phyloP scores from a whole-genome alignment of 257 asterid species.

The Solanum raphanifolium region DNA sequence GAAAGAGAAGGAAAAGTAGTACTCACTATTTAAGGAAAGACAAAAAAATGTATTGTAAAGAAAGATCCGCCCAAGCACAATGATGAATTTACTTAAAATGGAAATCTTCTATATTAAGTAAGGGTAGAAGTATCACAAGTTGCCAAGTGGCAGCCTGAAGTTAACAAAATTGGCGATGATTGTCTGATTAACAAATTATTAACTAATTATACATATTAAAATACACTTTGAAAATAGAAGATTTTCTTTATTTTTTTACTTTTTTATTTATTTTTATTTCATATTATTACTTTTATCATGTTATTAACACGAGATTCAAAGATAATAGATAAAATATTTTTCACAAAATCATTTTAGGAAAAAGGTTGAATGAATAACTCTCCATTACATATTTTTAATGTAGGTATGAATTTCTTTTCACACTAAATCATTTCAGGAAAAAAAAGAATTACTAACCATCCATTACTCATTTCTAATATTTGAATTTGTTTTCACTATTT shows the following conservation, averaged over 20 bases:
- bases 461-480: neutral
- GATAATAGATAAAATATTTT: too few relatives aligned
- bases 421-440: neutral
- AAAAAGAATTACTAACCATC: neutral
- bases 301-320: neutral
- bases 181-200: neutral
- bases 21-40: neutral
- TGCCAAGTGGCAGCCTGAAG: neutral
- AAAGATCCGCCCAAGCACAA: neutral
- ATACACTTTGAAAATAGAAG: too few relatives aligned
- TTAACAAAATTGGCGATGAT: neutral
- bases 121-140: neutral
- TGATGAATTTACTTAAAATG: neutral
- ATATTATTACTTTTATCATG: neutral
- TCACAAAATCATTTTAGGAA: neutral
- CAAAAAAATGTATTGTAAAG: neutral
- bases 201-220: too few relatives aligned
- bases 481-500: neutral
- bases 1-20: neutral
- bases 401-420: neutral
- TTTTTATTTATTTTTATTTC: neutral
- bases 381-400: neutral
- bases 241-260: too few relatives aligned
- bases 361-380: neutral
- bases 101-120: too few relatives aligned